Percentiles rank a stretch among this genome's conserved stretches.
Conservation (phyloP, 169 alveolate genomes). For the Cryptosporidium andersoni region DNA sequence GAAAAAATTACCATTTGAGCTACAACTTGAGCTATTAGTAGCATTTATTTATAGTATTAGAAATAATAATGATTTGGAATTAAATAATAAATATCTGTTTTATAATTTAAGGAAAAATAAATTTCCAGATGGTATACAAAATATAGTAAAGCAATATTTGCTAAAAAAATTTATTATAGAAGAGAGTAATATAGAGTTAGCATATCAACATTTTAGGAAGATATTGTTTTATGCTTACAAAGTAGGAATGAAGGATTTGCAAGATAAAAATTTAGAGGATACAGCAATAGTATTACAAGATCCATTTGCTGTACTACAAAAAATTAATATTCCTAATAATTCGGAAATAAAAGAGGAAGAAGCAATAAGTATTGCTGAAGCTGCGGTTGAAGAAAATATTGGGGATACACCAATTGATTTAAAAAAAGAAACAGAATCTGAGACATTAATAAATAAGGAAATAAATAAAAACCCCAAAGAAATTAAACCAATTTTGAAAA, state of each 20-base stretch:
- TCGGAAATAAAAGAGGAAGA: conserved; percentile 1
- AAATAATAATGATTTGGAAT: conserved; percentile 7
- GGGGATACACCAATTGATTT: background rate
- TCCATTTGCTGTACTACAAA: background rate
- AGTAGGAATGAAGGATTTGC: background rate
- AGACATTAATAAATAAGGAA: no score
- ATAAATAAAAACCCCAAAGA: no score
- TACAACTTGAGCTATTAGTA: conserved; percentile 37
- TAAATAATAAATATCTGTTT: conserved; percentile 2
- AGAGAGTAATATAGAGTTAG: conserved; percentile 1
- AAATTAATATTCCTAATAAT: background rate
- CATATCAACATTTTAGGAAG: conserved; percentile 14
- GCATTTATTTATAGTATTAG: conserved; percentile 36
- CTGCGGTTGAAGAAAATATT: background rate
- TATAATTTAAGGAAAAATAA: conserved; percentile 1
- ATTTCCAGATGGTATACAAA: background rate
- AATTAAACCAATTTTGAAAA: background rate
- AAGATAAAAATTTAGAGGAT: background rate
- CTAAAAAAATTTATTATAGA: conserved; percentile 18
- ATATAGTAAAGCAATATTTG: conserved; percentile 14
- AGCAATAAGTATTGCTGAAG: background rate
- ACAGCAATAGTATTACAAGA: background rate
- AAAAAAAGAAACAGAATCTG: no score
- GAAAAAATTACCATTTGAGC: conserved; percentile 32
- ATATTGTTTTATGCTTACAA: conserved; percentile 3